Conservation (phyloP, 805 yeast genomes). For the Jamesozyma jinghongensis region DNA sequence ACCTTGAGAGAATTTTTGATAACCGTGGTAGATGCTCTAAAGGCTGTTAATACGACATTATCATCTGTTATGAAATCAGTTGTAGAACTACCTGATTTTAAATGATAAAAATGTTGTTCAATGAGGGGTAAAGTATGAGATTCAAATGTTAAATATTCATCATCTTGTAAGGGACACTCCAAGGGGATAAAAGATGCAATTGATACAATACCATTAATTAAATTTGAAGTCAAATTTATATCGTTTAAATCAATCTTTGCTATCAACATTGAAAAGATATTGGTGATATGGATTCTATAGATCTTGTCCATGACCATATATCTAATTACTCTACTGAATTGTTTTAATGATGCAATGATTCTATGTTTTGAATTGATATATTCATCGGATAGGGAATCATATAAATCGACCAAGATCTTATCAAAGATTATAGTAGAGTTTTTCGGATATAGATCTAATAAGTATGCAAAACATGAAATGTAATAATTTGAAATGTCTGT, state of each 20-base stretch:
- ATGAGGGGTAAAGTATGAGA: slow-evolving; percentile 47
- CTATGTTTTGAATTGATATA: slow-evolving; percentile 74
- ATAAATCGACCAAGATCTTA: slow-evolving; percentile 56
- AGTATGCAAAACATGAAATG: slow-evolving; percentile 48
- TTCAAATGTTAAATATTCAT: slow-evolving; percentile 35
- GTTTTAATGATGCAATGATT: slow-evolving; percentile 60
- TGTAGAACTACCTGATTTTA: slow-evolving; percentile 36
- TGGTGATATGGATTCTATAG: slow-evolving; percentile 68
- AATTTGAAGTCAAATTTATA: slow-evolving; percentile 61
- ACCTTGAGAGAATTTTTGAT: slow-evolving; percentile 51
- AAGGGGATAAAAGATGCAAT: slow-evolving; percentile 69
- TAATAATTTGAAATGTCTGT: slow-evolving; percentile 48
- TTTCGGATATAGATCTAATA: slow-evolving; percentile 54
- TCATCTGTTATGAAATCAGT: slow-evolving; percentile 41
- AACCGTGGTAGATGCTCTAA: slow-evolving; percentile 62
- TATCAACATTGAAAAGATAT: slow-evolving; percentile 57
- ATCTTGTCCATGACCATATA: slow-evolving; percentile 53
- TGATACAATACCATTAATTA: slow-evolving; percentile 61
- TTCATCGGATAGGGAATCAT: slow-evolving; percentile 56
- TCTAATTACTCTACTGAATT: slow-evolving; percentile 55
- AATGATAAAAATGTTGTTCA: slow-evolving; percentile 48
- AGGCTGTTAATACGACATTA: slow-evolving; percentile 43
- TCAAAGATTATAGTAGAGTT: slow-evolving; percentile 38
- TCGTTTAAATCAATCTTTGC: slow-evolving; percentile 90
- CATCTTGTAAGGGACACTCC: slow-evolving; percentile 39